These are phyloP conservation scores for Chlamydomonas incerta DNA, from an alignment of 139 green algal species.

Conservation along the genomic window DNA sequence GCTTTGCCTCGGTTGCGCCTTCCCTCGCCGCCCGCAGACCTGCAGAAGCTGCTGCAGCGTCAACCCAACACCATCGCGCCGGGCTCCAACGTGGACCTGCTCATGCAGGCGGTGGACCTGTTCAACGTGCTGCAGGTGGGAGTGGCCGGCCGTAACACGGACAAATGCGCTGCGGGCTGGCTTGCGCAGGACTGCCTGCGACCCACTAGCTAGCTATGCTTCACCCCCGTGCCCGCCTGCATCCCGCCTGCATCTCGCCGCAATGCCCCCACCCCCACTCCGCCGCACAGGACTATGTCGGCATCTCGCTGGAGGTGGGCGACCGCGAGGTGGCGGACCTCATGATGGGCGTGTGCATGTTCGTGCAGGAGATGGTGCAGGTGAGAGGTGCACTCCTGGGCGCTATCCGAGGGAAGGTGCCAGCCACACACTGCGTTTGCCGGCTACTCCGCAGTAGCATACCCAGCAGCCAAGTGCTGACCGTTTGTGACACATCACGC, in stretches of 20 bases:
- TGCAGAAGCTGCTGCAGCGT: conserved; percentile 37
- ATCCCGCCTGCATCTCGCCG: not conserved
- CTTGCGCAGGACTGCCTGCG: too few relatives aligned
- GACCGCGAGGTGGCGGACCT: conserved; percentile 33
- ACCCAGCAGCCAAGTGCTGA: too few relatives aligned
- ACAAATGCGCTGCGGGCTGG: too few relatives aligned
- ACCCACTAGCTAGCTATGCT: too few relatives aligned
- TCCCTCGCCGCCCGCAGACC: too few relatives aligned
- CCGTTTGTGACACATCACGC: too few relatives aligned
- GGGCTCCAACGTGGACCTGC: conserved; percentile 21
- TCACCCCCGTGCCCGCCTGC: not conserved
- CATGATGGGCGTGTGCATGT: conserved; percentile 41
- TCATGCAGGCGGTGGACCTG: conserved; percentile 47
- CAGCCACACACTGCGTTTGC: too few relatives aligned
- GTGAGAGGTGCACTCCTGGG: too few relatives aligned
- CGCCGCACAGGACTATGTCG: conserved; percentile 21
- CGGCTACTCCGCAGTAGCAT: too few relatives aligned
- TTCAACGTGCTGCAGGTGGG: conserved; percentile 38
- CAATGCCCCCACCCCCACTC: not conserved
- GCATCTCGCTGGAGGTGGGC: conserved; percentile 7
- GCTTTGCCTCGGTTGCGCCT: too few relatives aligned
- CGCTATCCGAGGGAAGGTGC: too few relatives aligned
- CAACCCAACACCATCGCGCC: conserved; percentile 13
- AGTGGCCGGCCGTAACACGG: too few relatives aligned
- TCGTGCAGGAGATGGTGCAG: conserved; percentile 57